These are phyloP conservation scores for Pezicula neosporulosa DNA, from an alignment of 2,329 filamentous ascomycete species.

Conservation along the genomic window DNA sequence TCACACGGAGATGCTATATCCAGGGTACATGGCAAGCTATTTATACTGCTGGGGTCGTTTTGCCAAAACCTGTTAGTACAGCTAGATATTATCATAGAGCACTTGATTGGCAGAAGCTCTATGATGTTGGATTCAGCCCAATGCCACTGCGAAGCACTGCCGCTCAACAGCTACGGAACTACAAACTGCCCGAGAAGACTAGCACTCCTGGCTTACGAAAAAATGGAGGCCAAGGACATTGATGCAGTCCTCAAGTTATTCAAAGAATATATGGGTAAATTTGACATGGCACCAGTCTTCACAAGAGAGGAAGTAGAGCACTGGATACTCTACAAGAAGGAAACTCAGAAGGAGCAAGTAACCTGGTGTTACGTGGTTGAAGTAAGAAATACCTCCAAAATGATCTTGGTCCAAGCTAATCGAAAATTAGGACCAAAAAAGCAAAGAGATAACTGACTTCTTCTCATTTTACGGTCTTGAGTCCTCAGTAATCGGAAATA, in stretches of 20 bases:
- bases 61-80: slow-evolving; percentile 88
- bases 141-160: slow-evolving; percentile 82
- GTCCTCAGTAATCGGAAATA: slow-evolving; percentile 82
- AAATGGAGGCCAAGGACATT: slow-evolving; percentile 77
- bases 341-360: slow-evolving; percentile 69
- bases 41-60: slow-evolving; percentile 87
- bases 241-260: slow-evolving; percentile 72
- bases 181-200: slow-evolving; percentile 73
- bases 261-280: slow-evolving; percentile 72
- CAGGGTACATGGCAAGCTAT: slow-evolving; percentile 90
- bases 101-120: slow-evolving; percentile 93
- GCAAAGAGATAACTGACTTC: slow-evolving; percentile 88
- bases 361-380: slow-evolving; percentile 94
- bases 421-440: slow-evolving; percentile 46
- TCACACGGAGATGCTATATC: slow-evolving; percentile 87
- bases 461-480: slow-evolving; percentile 96
- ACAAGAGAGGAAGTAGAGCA: slow-evolving; percentile 78
- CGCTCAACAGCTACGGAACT: slow-evolving; percentile 80
- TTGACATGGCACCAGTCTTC: slow-evolving; percentile 82
- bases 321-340: slow-evolving; percentile 75
- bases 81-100: slow-evolving; percentile 94
- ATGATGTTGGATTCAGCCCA: slow-evolving; percentile 91
- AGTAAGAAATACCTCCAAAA: slow-evolving; percentile 34
- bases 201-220: slow-evolving; percentile 70
- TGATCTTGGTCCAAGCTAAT: slow-evolving; percentile 4